Conservation (phyloP, 2,329 filamentous ascomycete genomes). For the Neonectria neomacrospora region DNA sequence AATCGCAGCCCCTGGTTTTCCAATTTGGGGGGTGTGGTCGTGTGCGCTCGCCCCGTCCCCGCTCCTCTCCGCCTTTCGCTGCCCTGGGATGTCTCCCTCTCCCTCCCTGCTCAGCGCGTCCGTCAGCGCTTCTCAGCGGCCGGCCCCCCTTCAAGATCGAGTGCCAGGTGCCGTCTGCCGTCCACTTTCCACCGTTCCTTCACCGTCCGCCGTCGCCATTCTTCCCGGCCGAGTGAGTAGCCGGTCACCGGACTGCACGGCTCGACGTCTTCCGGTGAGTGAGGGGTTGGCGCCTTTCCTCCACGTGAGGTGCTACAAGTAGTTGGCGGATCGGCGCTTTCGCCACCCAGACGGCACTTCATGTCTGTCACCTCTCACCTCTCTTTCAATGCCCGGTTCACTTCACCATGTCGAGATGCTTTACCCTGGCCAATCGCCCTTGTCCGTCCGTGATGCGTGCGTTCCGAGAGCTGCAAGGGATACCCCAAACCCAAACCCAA, state of each 20-base stretch:
- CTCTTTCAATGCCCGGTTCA: neutral
- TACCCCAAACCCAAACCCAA: neutral
- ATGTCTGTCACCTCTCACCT: neutral
- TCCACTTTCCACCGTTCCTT: neutral
- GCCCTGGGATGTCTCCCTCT: neutral
- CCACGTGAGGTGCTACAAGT: neutral
- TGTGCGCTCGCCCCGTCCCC: slow-evolving; percentile 8
- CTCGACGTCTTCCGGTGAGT: neutral
- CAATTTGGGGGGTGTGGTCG: slow-evolving; percentile 37
- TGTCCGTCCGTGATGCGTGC: neutral
- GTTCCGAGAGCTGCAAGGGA: neutral
- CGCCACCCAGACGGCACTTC: neutral
- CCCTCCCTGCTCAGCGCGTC: neutral
- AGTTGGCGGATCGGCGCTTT: neutral
- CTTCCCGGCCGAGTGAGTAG: slow-evolving; percentile 25
- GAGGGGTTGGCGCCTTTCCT: neutral
- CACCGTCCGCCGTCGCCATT: slow-evolving; percentile 14
- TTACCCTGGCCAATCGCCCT: neutral
- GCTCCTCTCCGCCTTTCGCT: slow-evolving; percentile 5
- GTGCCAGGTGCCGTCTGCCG: neutral
- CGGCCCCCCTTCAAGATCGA: too few relatives aligned
- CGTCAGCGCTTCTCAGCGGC: neutral
- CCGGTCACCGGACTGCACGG: slow-evolving; percentile 16
- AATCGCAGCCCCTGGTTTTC: slow-evolving; percentile 45
- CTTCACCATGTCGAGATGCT: neutral